Evolutionary conservation across 2,329 filamentous ascomycete genomes (phyloP), one percentile per base, ranked within the genome.

Genomic region (Pestalotiopsis sp.): DNA sequence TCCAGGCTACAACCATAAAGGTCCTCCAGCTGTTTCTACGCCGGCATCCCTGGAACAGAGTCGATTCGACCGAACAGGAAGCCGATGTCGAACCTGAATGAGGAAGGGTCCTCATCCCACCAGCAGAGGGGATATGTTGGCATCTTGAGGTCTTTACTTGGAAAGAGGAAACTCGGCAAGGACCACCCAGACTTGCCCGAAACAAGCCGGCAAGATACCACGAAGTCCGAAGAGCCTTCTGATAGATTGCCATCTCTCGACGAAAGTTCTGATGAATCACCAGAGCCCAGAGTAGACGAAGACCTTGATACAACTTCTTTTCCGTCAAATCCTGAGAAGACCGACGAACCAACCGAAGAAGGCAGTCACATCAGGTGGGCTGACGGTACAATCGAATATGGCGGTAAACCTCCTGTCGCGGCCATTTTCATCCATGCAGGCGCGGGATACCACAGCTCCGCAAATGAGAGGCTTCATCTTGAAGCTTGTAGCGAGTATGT

Each of bases 361-460:
- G 59, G 48, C 17, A 58, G 26, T 35, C 57, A 38, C 17, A 66
- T 72, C 20, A 66, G 65, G 63, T 70, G 69, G 64, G 74, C 77
- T 30, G 81, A 85, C 71, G 83, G 83, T 56, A 74, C 81, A 39
- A 70, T 81, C 20, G 82, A 84, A 68, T 81, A 78, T 67, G 71
- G 78, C 60, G 74, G 71, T 5, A 79, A 80, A n/a, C 67, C 65
- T 56, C 72, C 72, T 17, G 73, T 76, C 14, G 71, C 81, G 67
- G 94, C 94, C 68, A 95, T 99, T 65, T 98, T 97, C 78, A 91
- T 99, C 58, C 96, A 99, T 79, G 96, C 95, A 48, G 96, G 96
- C 40, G 96, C 96, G 17, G 96, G 96, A 3, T 99, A 93, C 75
- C 96, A 99, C 78, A 98, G 94, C 76, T 84, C 88, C 26, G 88